Conservation (phyloP, 2,329 filamentous ascomycete genomes). For the Claviceps sp. region DNA sequence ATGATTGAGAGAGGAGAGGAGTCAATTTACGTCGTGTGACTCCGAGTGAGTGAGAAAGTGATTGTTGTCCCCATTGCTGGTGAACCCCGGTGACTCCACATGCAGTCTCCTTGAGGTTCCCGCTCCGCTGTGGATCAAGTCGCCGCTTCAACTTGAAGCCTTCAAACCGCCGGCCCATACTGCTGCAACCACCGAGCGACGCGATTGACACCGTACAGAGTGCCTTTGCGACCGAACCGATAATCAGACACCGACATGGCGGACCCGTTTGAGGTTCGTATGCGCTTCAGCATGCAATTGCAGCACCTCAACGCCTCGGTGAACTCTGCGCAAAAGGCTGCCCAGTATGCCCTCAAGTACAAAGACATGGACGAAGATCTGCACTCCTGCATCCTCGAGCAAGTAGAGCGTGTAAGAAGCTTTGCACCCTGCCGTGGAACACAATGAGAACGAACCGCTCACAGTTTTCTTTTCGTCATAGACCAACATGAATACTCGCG, state of each 20-base stretch:
- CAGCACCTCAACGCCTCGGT: conserved; percentile 85
- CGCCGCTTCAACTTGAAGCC: no score
- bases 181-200: no score
- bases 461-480: conserved; percentile 17
- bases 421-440: no score
- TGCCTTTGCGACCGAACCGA: not conserved
- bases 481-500: conserved; percentile 92
- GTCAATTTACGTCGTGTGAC: not conserved
- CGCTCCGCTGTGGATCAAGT: no score
- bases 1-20: not conserved
- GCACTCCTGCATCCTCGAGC: conserved; percentile 93
- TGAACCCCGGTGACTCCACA: no score
- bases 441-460: not conserved
- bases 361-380: conserved; percentile 92
- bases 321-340: conserved; percentile 79
- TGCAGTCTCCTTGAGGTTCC: no score
- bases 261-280: conserved; percentile 95
- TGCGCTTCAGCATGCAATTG: conserved; percentile 86
- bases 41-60: not conserved
- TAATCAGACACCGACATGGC: conserved; percentile 26
- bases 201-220: no score
- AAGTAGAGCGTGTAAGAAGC: conserved; percentile 59
- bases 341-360: conserved; percentile 88
- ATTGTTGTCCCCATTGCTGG: no score
- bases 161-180: no score